Evolutionary conservation across 495 filamentous ascomycete genomes (phyloP).

Genomic region (Aspergillus haitiensis): DNA sequence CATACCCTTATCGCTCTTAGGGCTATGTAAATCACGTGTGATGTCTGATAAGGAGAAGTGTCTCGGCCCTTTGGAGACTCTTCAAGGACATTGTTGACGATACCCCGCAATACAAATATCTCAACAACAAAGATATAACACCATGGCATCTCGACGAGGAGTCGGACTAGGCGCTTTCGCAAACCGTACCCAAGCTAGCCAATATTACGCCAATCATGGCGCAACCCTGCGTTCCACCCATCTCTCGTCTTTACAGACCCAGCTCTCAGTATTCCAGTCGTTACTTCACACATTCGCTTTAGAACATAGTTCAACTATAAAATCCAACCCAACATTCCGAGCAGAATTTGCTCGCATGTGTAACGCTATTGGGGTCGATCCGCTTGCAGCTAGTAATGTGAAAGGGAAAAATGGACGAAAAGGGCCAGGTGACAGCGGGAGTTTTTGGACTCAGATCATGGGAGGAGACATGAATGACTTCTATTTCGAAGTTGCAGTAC

Average conservation of each 20-base stretch:
- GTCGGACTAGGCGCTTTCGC: slow-evolving; percentile 92
- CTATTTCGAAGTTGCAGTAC: slow-evolving; percentile 92
- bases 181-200: slow-evolving; percentile 72
- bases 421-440: slow-evolving; percentile 51
- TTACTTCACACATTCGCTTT: slow-evolving; percentile 91
- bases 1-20: slow-evolving; percentile 38
- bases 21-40: slow-evolving; percentile 22
- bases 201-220: slow-evolving; percentile 88
- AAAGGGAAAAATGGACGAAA: slow-evolving; percentile 51
- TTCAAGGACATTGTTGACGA: no score
- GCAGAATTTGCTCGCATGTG: slow-evolving; percentile 99
- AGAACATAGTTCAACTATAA: slow-evolving; percentile 91
- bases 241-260: slow-evolving; percentile 78
- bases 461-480: slow-evolving; percentile 94
- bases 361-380: slow-evolving; percentile 93
- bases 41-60: slow-evolving; percentile 7
- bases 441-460: slow-evolving; percentile 90
- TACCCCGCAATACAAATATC: slow-evolving; percentile 12
- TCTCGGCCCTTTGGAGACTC: no score
- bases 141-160: slow-evolving; percentile 57
- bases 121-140: slow-evolving; percentile 11
- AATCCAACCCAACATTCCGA: slow-evolving; percentile 89
- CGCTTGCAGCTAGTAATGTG: slow-evolving; percentile 71
- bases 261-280: slow-evolving; percentile 93
- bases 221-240: slow-evolving; percentile 77